Conservation (phyloP, 495 filamentous ascomycete species). For the Lepidopterella palustris region DNA sequence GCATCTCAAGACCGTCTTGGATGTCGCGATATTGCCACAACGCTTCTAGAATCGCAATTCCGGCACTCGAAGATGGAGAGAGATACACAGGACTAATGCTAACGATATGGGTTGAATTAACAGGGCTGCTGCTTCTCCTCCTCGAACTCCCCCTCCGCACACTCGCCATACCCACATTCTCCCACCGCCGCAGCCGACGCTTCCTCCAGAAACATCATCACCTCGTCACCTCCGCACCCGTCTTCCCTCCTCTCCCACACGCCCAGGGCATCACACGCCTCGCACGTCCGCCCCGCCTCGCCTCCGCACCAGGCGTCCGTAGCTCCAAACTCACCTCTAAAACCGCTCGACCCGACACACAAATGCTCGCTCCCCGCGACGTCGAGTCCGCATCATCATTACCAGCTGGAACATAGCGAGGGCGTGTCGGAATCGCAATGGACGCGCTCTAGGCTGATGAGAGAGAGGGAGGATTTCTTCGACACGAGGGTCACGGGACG, state of each 20-base stretch:
- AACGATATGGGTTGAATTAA: background rate
- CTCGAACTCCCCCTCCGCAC: background rate
- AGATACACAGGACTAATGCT: too few relatives aligned
- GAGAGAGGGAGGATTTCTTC: slow-evolving; percentile 44
- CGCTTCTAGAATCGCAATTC: too few relatives aligned
- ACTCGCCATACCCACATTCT: slow-evolving; percentile 12
- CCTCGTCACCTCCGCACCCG: slow-evolving; percentile 4
- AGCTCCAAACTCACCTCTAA: slow-evolving; percentile 15
- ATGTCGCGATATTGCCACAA: too few relatives aligned
- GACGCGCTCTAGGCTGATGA: slow-evolving; percentile 42
- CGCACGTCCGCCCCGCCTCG: background rate
- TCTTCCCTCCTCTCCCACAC: slow-evolving; percentile 9
- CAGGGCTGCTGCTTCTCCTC: slow-evolving; percentile 28
- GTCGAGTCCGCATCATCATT: background rate
- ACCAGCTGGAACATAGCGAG: background rate
- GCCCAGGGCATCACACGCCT: slow-evolving; percentile 1
- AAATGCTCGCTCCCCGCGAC: slow-evolving; percentile 13
- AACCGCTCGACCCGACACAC: background rate
- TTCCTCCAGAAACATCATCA: slow-evolving; percentile 20
- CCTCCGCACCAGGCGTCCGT: background rate
- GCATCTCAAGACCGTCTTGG: background rate
- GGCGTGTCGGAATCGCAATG: slow-evolving; percentile 31
- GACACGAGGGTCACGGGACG: slow-evolving; percentile 70
- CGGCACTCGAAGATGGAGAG: too few relatives aligned
- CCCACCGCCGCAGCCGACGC: slow-evolving; percentile 2